These are phyloP conservation scores for Aspergillus niger DNA, from an alignment of 2,329 filamentous ascomycete species.

Conservation along the genomic window DNA sequence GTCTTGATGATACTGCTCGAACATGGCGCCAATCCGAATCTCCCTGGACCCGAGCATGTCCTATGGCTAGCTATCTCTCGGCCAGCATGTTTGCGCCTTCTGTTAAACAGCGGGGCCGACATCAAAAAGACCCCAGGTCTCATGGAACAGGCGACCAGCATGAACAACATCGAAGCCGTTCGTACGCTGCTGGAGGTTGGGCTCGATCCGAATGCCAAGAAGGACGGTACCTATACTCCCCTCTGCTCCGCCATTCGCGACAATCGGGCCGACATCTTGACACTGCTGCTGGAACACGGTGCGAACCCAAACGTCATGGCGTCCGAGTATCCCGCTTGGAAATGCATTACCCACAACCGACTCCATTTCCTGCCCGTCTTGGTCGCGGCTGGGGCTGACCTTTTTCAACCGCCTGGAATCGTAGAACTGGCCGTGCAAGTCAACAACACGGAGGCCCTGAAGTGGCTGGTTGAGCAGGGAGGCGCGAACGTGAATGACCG, in stretches of 20 bases:
- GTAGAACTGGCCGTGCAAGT: conserved; percentile 64
- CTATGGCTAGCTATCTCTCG: conserved; percentile 67
- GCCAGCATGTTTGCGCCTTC: conserved; percentile 58
- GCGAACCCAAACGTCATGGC: conserved; percentile 58
- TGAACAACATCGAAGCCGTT: conserved; percentile 66
- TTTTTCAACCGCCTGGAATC: conserved; percentile 64
- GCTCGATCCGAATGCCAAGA: conserved; percentile 63
- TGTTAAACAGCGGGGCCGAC: conserved; percentile 63
- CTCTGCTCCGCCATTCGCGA: conserved; percentile 70
- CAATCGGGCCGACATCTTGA: conserved; percentile 63
- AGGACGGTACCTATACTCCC: conserved; percentile 68
- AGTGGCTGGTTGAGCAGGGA: conserved; percentile 60
- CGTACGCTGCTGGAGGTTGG: conserved; percentile 59
- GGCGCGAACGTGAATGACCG: conserved; percentile 63
- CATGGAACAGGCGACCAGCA: conserved; percentile 64
- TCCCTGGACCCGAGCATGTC: conserved; percentile 69
- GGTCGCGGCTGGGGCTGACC: conserved; percentile 61
- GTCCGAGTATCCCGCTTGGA: conserved; percentile 67
- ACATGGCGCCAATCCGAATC: conserved; percentile 66
- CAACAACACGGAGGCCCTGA: conserved; percentile 63
- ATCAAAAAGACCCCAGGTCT: conserved; percentile 62
- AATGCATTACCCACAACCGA: conserved; percentile 67
- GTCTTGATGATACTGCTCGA: conserved; percentile 58
- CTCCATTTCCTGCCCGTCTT: conserved; percentile 62
- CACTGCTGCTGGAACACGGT: conserved; percentile 57